phyloP scores from a whole-genome alignment of 495 filamentous ascomycete species.

The Aspergillus asperescens region DNA sequence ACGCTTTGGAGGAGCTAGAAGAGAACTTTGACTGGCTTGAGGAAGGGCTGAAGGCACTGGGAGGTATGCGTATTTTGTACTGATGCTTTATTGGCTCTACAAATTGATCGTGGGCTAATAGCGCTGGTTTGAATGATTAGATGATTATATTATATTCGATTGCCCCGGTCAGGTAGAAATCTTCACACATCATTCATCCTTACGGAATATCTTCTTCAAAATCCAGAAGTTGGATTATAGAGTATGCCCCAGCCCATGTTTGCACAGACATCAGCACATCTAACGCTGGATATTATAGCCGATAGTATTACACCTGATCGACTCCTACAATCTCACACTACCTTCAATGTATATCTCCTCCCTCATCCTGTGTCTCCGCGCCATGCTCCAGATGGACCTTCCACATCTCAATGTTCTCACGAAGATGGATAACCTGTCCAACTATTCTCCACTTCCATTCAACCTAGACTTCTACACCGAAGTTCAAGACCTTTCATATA shows the following conservation, averaged over 20 bases:
- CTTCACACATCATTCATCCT: constrained; percentile 85
- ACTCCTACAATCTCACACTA: constrained; percentile 84
- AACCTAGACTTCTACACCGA: constrained; percentile 96
- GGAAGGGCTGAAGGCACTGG: constrained; percentile 65
- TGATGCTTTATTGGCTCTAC: constrained; percentile 4
- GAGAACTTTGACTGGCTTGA: constrained; percentile 88
- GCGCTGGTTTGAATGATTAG: constrained; percentile 32
- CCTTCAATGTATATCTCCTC: constrained; percentile 94
- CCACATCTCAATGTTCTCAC: constrained; percentile 93
- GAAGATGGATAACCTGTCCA: constrained; percentile 87
- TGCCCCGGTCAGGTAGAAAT: constrained; percentile 96
- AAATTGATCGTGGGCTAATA: constrained; percentile 5
- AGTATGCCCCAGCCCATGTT: constrained; percentile 47
- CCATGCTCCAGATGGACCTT: constrained; percentile 96
- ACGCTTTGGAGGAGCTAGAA: constrained; percentile 93
- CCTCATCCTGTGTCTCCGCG: constrained; percentile 82
- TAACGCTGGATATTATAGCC: constrained; percentile 51
- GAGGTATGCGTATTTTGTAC: constrained; percentile 35
- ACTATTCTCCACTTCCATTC: constrained; percentile 80
- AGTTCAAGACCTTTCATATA: constrained; percentile 84
- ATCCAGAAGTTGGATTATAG: constrained; percentile 89
- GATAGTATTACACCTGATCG: constrained; percentile 82
- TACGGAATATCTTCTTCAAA: constrained; percentile 84
- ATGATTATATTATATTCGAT: constrained; percentile 93
- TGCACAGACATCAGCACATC: background rate